These are phyloP conservation scores for Hansenula sp. DNA, from an alignment of 1,139 yeast genomes.

Conservation along the genomic window DNA sequence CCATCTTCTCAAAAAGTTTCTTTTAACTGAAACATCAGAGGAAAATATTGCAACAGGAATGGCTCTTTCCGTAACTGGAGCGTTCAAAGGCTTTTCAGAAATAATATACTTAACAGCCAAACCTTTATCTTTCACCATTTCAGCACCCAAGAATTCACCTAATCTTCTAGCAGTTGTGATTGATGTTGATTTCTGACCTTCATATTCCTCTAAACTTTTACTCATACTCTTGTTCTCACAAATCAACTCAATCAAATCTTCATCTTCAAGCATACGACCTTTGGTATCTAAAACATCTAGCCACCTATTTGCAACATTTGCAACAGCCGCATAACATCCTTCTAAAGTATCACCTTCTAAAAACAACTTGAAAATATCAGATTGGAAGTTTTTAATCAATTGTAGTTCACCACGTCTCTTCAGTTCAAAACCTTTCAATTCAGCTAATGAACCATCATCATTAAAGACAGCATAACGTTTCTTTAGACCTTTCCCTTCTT, in stretches of 20 bases:
- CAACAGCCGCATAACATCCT: constrained; percentile 84
- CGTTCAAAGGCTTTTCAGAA: constrained; percentile 74
- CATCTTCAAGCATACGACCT: constrained; percentile 88
- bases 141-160: constrained; percentile 95
- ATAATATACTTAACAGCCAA: constrained; percentile 93
- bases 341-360: constrained; percentile 78
- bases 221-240: constrained; percentile 97
- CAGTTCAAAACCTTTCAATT: constrained; percentile 92
- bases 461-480: constrained; percentile 97
- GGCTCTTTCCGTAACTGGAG: constrained; percentile 96
- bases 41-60: constrained; percentile 95
- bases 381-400: constrained; percentile 89
- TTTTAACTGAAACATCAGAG: constrained; percentile 60
- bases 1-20: constrained; percentile 79
- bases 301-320: constrained; percentile 93
- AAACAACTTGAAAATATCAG: constrained; percentile 88
- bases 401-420: constrained; percentile 96
- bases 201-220: constrained; percentile 85
- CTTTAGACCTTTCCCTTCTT: constrained; percentile 95
- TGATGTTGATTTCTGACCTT: constrained; percentile 86
- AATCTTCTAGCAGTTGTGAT: constrained; percentile 91
- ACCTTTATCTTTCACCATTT: constrained; percentile 96
- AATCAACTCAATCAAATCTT: constrained; percentile 89
- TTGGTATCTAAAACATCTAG: constrained; percentile 85
- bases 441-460: constrained; percentile 90